These are phyloP conservation scores for Lithospermum erythrorhizon DNA, from an alignment of 257 asterid species.

Conservation along the genomic window DNA sequence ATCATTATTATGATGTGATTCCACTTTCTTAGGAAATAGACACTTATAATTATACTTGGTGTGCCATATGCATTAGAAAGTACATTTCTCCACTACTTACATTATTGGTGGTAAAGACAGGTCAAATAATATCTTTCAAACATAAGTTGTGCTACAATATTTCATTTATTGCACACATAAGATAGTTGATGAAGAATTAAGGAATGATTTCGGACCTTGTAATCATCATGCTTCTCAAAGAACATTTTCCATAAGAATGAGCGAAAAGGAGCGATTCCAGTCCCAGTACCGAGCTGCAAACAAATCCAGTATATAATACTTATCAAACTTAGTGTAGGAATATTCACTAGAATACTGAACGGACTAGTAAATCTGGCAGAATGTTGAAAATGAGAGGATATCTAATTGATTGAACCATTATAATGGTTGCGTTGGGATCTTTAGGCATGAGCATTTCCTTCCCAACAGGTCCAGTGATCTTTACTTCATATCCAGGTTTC, in stretches of 20 bases:
- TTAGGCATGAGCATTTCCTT: constrained; percentile 98
- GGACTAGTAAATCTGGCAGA: background rate
- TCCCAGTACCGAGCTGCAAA: constrained; percentile 86
- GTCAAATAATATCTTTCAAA: background rate
- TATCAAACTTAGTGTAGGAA: constrained; percentile 3
- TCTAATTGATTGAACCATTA: constrained; percentile 40
- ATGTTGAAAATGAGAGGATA: background rate
- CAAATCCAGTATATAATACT: constrained; percentile 5
- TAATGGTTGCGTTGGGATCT: constrained; percentile 76
- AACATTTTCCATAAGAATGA: constrained; percentile 91
- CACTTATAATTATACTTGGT: too few species aligned
- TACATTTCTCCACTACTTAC: background rate
- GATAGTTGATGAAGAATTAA: background rate
- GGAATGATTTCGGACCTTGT: constrained; percentile 39
- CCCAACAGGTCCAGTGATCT: constrained; percentile 94
- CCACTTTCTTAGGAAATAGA: too few species aligned
- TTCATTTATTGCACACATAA: background rate
- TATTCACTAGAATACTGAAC: background rate
- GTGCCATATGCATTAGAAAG: too few species aligned
- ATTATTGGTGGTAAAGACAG: too few species aligned
- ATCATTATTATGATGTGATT: too few species aligned
- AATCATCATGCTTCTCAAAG: constrained; percentile 83
- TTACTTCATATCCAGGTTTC: constrained; percentile 79
- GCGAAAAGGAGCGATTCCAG: constrained; percentile 98
- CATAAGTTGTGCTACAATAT: background rate